Base-by-base conservation (phyloP, 2,329 filamentous ascomycete species). In the Fusarium vanettenii region DNA sequence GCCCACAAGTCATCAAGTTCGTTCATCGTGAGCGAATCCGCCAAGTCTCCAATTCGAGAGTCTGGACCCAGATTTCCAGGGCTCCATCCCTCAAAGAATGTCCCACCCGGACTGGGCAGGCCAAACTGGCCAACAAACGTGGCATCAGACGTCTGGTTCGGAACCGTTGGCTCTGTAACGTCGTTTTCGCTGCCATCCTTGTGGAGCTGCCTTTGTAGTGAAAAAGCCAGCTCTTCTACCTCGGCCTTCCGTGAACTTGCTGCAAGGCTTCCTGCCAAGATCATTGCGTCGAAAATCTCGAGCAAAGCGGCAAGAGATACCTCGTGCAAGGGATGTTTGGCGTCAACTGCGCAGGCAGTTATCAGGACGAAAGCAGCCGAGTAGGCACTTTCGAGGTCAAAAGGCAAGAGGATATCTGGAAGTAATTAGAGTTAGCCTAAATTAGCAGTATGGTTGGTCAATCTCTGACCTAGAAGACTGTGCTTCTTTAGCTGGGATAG, bases 341-440 rank as follows among this genome's bases (percentile, higher is more conserved):
- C 31, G 9, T 61, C 59, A 11, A 70, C 60, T 8, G 41, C 48
- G 10, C 60, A 70, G 13, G 68, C 60, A 22, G 61, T 67, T 6
- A 70, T 52, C 18, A 70, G 16, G 13, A 70, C 60, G n/a, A 70
- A 67, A 20, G 64, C 43, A 11, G 68, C 64, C 7, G 68, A 70
- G 27, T 59, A 55, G 25, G 68, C 60, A 14, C 35, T 59, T 31
- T 70, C 68, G 4, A 70, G 60, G 59, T 70, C 68, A 37, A 69
- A 69, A 6, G 67, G 67, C 8, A 69, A 37, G 29, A 69, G 61
- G 29, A 61, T 48, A 25, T 69, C 67, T 66, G 18, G 16, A 13
- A 8, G 22, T 31, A 31, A 13, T 39, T 37, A 64, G 16, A 35
- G 20, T 56, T 25, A 41, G 45, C 43, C 39, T 22, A 14, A n/a